Evolutionary conservation across 2,329 filamentous ascomycete genomes (phyloP).

Genomic region (Sphaerostilbella broomeana): DNA sequence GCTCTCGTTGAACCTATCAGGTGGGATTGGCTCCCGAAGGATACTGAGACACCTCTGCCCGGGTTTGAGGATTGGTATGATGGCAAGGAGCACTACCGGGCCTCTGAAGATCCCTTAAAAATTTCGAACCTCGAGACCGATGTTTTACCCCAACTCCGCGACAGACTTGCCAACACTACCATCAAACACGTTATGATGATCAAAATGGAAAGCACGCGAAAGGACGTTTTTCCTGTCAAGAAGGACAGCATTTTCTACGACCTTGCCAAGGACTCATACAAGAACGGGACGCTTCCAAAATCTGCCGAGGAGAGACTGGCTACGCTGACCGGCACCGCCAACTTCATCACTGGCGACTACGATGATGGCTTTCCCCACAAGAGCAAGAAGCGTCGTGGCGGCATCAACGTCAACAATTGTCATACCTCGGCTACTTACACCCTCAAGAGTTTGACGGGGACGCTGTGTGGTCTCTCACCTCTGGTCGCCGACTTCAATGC

Average conservation of each 20-base stretch:
- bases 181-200: conserved; percentile 37
- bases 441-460: conserved; percentile 35
- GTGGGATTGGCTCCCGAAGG: conserved; percentile 25
- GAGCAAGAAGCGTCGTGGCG: conserved; percentile 24
- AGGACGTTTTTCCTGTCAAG: conserved; percentile 38
- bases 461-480: conserved; percentile 35
- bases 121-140: conserved; percentile 33
- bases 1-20: conserved; percentile 19
- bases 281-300: conserved; percentile 27
- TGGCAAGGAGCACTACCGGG: conserved; percentile 25
- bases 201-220: conserved; percentile 37
- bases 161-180: conserved; percentile 23
- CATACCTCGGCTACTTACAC: conserved; percentile 38
- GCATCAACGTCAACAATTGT: conserved; percentile 33
- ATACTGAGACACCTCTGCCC: conserved; percentile 4
- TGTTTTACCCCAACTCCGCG: conserved; percentile 22
- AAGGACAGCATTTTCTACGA: conserved; percentile 32
- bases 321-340: conserved; percentile 25
- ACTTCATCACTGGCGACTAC: conserved; percentile 28
- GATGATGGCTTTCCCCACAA: conserved; percentile 26
- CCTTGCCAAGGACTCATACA: conserved; percentile 26
- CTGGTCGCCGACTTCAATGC: conserved; percentile 36
- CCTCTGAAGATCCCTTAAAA: conserved; percentile 32
- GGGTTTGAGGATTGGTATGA: conserved; percentile 27
- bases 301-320: conserved; percentile 23